Base-by-base conservation (phyloP, 345 rosid genomes). In the Psidium guajava region DNA sequence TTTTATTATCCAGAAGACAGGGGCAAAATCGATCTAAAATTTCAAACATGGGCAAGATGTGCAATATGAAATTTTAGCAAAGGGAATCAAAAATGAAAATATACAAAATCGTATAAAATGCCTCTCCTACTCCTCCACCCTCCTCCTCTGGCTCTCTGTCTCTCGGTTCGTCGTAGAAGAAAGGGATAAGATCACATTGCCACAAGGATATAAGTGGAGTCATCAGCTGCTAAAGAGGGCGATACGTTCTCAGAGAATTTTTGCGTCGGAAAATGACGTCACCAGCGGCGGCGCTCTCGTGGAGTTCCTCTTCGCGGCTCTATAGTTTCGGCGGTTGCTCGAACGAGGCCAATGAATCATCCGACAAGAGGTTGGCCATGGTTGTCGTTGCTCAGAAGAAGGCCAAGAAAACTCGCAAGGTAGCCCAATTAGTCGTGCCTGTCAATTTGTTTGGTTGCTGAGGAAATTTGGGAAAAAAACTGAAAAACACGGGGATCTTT, bases 401-500 rank as follows among this genome's bases (percentile, higher is more conserved):
- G 89, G 91, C 93, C 82, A 93, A 92, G 82, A 97, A 95, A 89
- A 88, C 91, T 49, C 94, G 97, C 42, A 93, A 95, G 95, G 99
- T 93, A 61, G 36, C 11, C 55, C 75, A 22, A 57, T 32, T 21
- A 20, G 36, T n/a, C 57, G 47, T 44, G 47, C 73, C 16, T 55
- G 59, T 40, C 51, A 28, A 27, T 27, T 59, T 6, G 56, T 54
- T 54, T 13, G 54, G 54, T 52, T 52, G 54, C 54, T 52, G 54
- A 52, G 18, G 18, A 52, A 13, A 13, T 52, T 52, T 52, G 54
- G 54, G 18, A 15, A 52, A 52, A 52, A 18, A 52, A 52, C 18
- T 52, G 18, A 20, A 55, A 22, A 21, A 22, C n/a, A 55, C 7
- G 58, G 58, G 58, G 58, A 55, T 11, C 58, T 55, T 55, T 20